Base-by-base conservation (phyloP, 1,139 yeast species). In the Eremothecium cymbalariae region DNA sequence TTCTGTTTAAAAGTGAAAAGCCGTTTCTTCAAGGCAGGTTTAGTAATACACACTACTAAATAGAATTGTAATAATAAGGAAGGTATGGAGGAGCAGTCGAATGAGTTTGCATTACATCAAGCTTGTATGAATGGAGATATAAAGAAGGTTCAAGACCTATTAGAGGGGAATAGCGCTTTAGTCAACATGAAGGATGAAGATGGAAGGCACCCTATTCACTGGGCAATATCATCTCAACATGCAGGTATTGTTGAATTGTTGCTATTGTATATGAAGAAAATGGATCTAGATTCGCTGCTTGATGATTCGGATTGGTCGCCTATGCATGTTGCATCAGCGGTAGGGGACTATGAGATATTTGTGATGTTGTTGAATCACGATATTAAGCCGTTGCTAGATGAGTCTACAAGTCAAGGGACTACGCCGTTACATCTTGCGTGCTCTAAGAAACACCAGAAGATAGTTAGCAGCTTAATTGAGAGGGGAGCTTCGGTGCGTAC, bases 271-370 rank as follows among this genome's bases (percentile, higher is more conserved):
- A 42, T 51, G 43, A 46, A 47, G 18, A 63, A 62, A 12, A 51
- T 71, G 20, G 93, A 84, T 45, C 55, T 84, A 9, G 90, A 85
- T 53, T 82, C 78, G 3, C 55, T 67, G 48, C 60, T 60, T 1
- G 97, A 88, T 55, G 77, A 69, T 11, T 68, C 86, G 6, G 94
- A 94, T 0, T 86, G 95, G 95, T 78, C 93, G 0, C 85, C 94
- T 1, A 53, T 85, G 18, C 96, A 88, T 58, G 77, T 88, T 33
- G 83, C 88, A 0, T 69, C 82, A 0, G 72, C 95, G 0, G 65
- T 79, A 2, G 95, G 96, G 0, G 72, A 74, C 50, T 54, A 65
- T 25, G 67, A 67, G 8, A 65, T 81, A 2, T 56, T 82, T 8
- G 64, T 68, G 21, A 46, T 61, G 25, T 42, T 76, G 3, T 51